phyloP scores from a whole-genome alignment of 495 filamentous ascomycete species.

The Bombardia bombarda region DNA sequence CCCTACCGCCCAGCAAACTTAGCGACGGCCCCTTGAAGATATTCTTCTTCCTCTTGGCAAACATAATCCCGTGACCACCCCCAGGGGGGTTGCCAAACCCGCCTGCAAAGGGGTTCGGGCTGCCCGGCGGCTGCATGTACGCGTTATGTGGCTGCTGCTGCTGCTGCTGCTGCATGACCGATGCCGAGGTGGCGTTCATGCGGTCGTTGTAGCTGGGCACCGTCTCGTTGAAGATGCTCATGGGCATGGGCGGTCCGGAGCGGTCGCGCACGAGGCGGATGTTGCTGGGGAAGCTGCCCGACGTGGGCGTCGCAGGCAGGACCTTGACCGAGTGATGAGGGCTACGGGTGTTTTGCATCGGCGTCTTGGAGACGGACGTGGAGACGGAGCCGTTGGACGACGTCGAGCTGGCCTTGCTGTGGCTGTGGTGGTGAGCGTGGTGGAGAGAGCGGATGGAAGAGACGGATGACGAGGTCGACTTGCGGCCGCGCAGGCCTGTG shows the following conservation, averaged over 20 bases:
- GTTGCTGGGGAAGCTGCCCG: conserved; percentile 72
- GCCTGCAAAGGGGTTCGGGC: conserved; percentile 33
- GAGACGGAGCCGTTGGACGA: conserved; percentile 72
- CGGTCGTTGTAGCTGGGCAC: conserved; percentile 24
- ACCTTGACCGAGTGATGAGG: conserved; percentile 92
- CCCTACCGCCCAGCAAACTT: conserved; percentile 30
- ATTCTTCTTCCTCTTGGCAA: conserved; percentile 83
- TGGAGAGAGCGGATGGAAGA: conserved; percentile 90
- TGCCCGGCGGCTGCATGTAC: conserved; percentile 32
- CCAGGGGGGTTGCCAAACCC: conserved; percentile 11
- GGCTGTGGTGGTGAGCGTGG: conserved; percentile 75
- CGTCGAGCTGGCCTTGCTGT: conserved; percentile 90
- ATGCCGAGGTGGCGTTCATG: conserved; percentile 2
- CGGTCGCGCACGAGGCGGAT: conserved; percentile 71
- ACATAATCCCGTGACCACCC: conserved; percentile 59
- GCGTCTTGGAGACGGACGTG: conserved; percentile 58
- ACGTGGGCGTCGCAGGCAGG: conserved; percentile 82
- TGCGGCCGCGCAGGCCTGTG: conserved; percentile 69
- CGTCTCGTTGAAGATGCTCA: conserved; percentile 46
- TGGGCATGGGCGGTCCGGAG: conserved; percentile 26
- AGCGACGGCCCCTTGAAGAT: conserved; percentile 82
- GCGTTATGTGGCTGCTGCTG: too few species aligned
- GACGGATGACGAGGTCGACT: conserved; percentile 93
- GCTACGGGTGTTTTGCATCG: conserved; percentile 52
- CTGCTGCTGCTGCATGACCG: too few species aligned